These are phyloP conservation scores for Rhododendron ferrugineum DNA, from an alignment of 148 eudicot genomes.

Conservation along the genomic window DNA sequence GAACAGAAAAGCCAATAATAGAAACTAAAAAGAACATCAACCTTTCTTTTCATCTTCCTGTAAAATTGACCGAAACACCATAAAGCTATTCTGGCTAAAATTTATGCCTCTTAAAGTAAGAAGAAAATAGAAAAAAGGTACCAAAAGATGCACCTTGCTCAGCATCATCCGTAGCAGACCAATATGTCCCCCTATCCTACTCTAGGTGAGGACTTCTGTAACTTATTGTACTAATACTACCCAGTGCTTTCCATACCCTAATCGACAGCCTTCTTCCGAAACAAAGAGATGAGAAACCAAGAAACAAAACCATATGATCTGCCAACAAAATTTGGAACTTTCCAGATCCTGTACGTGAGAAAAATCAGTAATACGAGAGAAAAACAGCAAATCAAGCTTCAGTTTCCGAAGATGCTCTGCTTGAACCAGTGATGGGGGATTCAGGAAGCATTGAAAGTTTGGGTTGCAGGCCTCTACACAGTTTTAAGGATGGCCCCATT, in stretches of 20 bases:
- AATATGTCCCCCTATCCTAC: constrained; percentile 23
- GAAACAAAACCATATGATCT: constrained; percentile 8
- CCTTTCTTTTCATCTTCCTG: constrained; percentile 14
- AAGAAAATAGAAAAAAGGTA: constrained; percentile 13
- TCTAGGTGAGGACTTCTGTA: constrained; percentile 23
- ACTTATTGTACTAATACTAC: constrained; percentile 32
- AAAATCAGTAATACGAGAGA: neutral
- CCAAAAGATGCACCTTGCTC: constrained; percentile 18
- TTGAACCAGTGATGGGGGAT: constrained; percentile 28
- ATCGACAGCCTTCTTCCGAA: constrained; percentile 14
- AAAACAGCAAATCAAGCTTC: constrained; percentile 26
- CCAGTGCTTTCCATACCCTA: constrained; percentile 13
- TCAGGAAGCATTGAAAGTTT: constrained; percentile 31
- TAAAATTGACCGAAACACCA: constrained; percentile 22
- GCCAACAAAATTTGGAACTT: constrained; percentile 18
- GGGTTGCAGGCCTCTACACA: constrained; percentile 32
- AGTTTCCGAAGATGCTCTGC: constrained; percentile 32
- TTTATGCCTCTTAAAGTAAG: constrained; percentile 7
- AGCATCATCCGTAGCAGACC: constrained; percentile 22
- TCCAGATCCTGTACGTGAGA: constrained; percentile 16
- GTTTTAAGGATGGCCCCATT: constrained; percentile 37
- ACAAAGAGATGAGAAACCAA: constrained; percentile 6
- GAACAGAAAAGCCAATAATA: neutral
- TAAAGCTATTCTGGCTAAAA: constrained; percentile 9
- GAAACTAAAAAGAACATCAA: constrained; percentile 17